phyloP scores from a whole-genome alignment of 225 moss, liverwort and hornwort species.

The Rhytidiadelphus loreus region DNA sequence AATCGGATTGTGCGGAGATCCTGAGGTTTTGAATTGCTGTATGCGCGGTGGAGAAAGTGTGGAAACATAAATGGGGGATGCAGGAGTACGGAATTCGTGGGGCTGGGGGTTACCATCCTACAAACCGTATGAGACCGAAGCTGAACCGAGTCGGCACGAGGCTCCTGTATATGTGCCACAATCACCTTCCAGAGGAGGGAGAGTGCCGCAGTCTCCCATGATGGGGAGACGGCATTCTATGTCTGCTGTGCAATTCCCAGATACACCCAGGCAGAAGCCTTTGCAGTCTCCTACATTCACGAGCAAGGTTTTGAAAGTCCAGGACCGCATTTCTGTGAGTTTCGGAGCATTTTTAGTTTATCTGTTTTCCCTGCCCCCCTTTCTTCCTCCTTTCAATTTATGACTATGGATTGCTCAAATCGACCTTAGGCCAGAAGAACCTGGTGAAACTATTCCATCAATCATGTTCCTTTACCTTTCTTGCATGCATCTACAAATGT shows the following conservation, averaged over 20 bases:
- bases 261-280: conserved; percentile 24
- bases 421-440: not conserved
- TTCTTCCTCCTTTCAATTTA: not conserved
- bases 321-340: conserved; percentile 43
- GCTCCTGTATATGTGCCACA: conserved; percentile 24
- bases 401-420: not conserved
- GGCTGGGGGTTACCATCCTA: conserved; percentile 47
- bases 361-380: not conserved
- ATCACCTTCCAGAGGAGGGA: conserved; percentile 18
- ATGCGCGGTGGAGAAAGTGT: not conserved
- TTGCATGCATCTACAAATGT: not conserved
- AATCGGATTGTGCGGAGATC: not conserved
- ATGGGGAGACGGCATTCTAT: conserved; percentile 34
- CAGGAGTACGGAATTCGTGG: conserved; percentile 53
- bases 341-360: not conserved
- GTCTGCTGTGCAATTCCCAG: conserved; percentile 26
- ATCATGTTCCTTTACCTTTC: not conserved
- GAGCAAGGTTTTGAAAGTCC: conserved; percentile 48
- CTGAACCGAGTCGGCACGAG: conserved; percentile 25
- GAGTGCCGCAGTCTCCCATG: conserved; percentile 22
- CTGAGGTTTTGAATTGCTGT: not conserved
- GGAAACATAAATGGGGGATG: conserved; percentile 24
- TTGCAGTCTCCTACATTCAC: conserved; percentile 22
- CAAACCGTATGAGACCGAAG: conserved; percentile 28
- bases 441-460: not conserved